A percentile compares a stretch with the other conserved stretches of the same genome.
phyloP scores from a whole-genome alignment of 495 filamentous ascomycete genomes.

The Podospora tetraspora region DNA sequence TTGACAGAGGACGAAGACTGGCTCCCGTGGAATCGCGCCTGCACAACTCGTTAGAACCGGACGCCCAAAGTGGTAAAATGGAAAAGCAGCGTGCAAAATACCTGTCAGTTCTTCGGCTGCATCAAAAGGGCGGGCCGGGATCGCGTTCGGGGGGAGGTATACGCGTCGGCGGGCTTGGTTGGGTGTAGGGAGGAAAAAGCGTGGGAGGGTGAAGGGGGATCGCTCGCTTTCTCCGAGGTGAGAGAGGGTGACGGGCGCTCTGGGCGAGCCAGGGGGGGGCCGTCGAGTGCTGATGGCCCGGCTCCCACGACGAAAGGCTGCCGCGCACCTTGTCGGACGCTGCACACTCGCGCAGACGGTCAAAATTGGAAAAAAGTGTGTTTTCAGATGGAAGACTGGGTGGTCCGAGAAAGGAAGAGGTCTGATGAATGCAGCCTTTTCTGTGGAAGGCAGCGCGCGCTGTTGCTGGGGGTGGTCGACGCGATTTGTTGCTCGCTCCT shows the following conservation, averaged over 20 bases:
- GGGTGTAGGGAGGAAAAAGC: conserved; percentile 15
- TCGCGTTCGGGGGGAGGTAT: conserved; percentile 21
- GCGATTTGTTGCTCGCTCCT: conserved; percentile 9
- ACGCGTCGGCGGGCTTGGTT: conserved; percentile 17
- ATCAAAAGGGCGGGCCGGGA: conserved; percentile 17
- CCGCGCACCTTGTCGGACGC: background rate
- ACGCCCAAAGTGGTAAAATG: conserved; percentile 10
- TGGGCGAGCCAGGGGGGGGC: conserved; percentile 21
- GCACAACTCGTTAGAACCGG: conserved; percentile 27
- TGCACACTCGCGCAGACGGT: background rate
- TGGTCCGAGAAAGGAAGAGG: background rate
- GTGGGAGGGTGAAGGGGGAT: conserved; percentile 16
- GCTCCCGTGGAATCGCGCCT: conserved; percentile 24
- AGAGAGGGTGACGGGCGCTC: conserved; percentile 26
- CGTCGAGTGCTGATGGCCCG: background rate
- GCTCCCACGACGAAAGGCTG: conserved; percentile 7
- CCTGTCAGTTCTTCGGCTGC: conserved; percentile 17
- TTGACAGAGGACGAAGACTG: conserved; percentile 16
- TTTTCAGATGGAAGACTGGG: background rate
- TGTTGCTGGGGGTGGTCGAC: background rate
- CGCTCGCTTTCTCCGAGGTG: conserved; percentile 25
- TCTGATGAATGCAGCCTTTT: background rate
- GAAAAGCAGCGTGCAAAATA: conserved; percentile 8
- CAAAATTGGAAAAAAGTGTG: background rate
- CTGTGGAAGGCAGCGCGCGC: background rate